Conservation (phyloP, 805 yeast species). For the Dipodascopsis uninucleata region DNA sequence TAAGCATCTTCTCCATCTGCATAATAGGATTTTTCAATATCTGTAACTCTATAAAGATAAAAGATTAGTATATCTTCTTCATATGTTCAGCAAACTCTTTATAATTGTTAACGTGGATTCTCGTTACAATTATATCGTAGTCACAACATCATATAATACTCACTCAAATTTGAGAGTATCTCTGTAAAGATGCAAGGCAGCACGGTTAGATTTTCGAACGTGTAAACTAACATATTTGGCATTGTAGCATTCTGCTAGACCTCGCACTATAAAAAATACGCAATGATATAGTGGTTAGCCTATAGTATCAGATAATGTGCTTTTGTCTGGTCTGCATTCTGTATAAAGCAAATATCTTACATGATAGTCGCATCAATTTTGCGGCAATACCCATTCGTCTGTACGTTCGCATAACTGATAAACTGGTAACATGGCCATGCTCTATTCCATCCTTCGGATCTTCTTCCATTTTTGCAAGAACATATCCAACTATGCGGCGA, state of each 20-base stretch:
- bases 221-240: conserved; percentile 86
- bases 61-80: no score
- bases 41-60: conserved; percentile 46
- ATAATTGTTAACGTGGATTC: no score
- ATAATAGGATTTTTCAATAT: conserved; percentile 83
- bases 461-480: conserved; percentile 85
- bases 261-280: conserved; percentile 47
- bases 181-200: conserved; percentile 87
- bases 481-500: conserved; percentile 90
- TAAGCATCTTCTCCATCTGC: conserved; percentile 98
- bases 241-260: conserved; percentile 73
- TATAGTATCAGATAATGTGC: no score
- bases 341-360: conserved; percentile 5
- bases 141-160: neutral
- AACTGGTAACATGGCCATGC: conserved; percentile 91
- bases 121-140: neutral
- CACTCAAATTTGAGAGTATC: conserved; percentile 75
- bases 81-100: no score
- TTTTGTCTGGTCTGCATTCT: no score
- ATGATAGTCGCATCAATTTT: conserved; percentile 78
- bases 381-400: conserved; percentile 94
- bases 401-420: conserved; percentile 93
- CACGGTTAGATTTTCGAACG: conserved; percentile 88
- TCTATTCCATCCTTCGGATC: conserved; percentile 62
- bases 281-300: no score